These are phyloP conservation scores for Larix sibirica DNA, from an alignment of 83 land plant species.

Conservation along the genomic window DNA sequence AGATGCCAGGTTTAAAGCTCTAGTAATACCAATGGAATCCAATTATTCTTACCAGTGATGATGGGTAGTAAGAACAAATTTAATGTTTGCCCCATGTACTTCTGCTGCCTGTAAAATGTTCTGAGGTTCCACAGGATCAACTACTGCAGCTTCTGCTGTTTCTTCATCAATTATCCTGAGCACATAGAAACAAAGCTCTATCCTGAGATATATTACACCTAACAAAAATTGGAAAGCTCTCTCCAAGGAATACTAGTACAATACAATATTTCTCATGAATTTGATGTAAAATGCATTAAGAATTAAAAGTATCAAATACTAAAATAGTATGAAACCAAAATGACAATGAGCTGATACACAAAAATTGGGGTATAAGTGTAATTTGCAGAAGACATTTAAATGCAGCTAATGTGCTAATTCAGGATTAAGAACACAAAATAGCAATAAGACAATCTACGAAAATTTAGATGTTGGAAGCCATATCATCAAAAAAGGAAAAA, in stretches of 20 bases:
- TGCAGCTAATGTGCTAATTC: not conserved
- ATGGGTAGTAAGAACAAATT: conserved; percentile 90
- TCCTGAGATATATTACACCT: not conserved
- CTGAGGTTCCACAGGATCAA: conserved; percentile 92
- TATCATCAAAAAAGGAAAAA: not conserved
- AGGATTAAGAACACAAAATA: not conserved
- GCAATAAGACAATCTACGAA: not conserved
- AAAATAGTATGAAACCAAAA: not conserved
- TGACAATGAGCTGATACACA: not conserved
- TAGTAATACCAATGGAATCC: not conserved
- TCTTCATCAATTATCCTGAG: conserved; percentile 81
- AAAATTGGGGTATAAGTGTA: not conserved
- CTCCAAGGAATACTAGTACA: not conserved
- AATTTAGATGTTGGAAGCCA: not conserved
- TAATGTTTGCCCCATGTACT: conserved; percentile 56
- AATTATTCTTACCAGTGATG: conserved; percentile 73
- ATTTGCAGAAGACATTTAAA: not conserved
- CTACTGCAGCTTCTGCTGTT: conserved; percentile 82
- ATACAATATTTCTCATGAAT: not conserved
- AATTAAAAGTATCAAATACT: not conserved
- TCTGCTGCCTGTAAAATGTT: conserved; percentile 56
- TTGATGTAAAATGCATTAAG: not conserved
- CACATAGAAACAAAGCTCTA: not conserved
- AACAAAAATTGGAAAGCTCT: not conserved
- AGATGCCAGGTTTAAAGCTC: not conserved